Conservation (phyloP, 257 asterid species). For the Nemophila menziesii region DNA sequence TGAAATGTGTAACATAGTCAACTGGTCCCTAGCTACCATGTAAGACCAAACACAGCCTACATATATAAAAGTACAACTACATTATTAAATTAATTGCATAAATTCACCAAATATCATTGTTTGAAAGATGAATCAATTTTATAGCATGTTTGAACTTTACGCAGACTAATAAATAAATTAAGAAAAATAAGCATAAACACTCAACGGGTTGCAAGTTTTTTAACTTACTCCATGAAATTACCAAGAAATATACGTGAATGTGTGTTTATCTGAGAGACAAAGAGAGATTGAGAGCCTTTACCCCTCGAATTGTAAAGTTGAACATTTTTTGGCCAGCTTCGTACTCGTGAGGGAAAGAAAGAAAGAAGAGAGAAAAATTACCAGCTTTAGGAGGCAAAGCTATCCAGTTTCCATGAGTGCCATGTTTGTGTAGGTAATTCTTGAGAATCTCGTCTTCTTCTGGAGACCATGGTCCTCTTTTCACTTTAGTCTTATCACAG, state of each 20-base stretch:
- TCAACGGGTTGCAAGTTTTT: too few relatives aligned
- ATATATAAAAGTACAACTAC: too few relatives aligned
- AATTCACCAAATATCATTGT: too few relatives aligned
- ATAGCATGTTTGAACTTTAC: too few relatives aligned
- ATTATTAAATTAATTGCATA: too few relatives aligned
- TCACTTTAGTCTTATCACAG: conserved; percentile 52
- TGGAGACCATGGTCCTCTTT: conserved; percentile 54
- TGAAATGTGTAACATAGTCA: background rate
- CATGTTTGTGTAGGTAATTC: conserved; percentile 29
- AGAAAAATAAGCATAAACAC: too few relatives aligned
- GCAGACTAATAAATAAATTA: too few relatives aligned
- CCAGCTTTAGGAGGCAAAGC: conserved; percentile 51
- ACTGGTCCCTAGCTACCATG: background rate
- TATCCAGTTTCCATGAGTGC: conserved; percentile 42
- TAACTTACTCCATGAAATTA: too few relatives aligned
- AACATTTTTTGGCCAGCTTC: too few relatives aligned
- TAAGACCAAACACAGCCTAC: background rate
- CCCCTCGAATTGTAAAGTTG: too few relatives aligned
- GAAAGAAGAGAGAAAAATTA: conserved; percentile 6
- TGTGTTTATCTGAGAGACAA: background rate
- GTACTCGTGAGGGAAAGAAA: background rate
- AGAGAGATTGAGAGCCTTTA: too few relatives aligned
- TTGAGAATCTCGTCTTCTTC: conserved; percentile 49
- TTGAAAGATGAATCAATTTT: too few relatives aligned
- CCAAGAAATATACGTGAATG: background rate